phyloP scores from a whole-genome alignment of 1,139 yeast species.

The Saccharomyces pastorianus region DNA sequence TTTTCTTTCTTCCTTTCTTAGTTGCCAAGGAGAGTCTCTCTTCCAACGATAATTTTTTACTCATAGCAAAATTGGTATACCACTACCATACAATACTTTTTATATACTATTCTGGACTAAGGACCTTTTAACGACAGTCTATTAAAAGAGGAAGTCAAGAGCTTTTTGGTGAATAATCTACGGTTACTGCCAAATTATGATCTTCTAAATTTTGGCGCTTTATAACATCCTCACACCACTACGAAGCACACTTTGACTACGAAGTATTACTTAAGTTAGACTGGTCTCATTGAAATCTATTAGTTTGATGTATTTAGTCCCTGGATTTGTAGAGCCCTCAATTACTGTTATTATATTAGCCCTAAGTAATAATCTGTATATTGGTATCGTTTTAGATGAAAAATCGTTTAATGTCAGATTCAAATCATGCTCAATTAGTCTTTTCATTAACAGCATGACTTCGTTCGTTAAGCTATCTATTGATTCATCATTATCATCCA shows the following conservation, averaged over 20 bases:
- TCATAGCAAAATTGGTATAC: neutral
- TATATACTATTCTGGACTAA: neutral
- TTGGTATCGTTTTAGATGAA: slow-evolving; percentile 3
- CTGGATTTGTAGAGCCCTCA: neutral
- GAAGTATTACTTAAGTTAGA: neutral
- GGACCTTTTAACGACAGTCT: neutral
- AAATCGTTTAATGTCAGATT: slow-evolving; percentile 16
- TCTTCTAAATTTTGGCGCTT: neutral
- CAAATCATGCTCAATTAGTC: slow-evolving; percentile 13
- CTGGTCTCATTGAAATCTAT: slow-evolving; percentile 3
- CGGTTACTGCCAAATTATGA: neutral
- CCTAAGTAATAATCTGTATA: slow-evolving; percentile 12
- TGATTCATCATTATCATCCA: slow-evolving; percentile 3
- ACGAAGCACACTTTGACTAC: neutral
- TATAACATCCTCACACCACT: neutral
- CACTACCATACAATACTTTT: neutral
- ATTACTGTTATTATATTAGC: slow-evolving; percentile 5
- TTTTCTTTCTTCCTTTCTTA: slow-evolving; percentile 33
- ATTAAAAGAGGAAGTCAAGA: neutral
- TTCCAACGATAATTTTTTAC: slow-evolving; percentile 53
- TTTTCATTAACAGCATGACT: slow-evolving; percentile 3
- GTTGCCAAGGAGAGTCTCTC: slow-evolving; percentile 81
- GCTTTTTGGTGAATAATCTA: neutral
- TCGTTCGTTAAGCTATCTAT: neutral
- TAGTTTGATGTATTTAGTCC: neutral